Percentiles rank a stretch among this genome's conserved stretches.
Conservation (phyloP, 2,329 filamentous ascomycete species). For the Neospermospora avenae region DNA sequence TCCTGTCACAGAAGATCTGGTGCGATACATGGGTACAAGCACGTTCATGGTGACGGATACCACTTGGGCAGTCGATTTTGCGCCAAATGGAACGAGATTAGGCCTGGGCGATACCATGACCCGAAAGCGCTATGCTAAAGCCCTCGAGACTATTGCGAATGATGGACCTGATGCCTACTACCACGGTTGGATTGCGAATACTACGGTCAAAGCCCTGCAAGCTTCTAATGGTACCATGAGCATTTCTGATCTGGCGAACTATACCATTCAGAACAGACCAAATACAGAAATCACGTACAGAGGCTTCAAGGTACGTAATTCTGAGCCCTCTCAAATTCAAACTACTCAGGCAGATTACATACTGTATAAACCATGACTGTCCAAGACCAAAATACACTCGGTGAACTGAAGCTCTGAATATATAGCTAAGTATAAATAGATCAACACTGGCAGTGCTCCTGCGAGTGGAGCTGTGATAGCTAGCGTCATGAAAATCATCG, state of each 20-base stretch:
- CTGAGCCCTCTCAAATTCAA: too few relatives aligned
- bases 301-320: slow-evolving; percentile 52
- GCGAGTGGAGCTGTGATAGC: slow-evolving; percentile 75
- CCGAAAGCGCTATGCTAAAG: slow-evolving; percentile 74
- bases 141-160: slow-evolving; percentile 72
- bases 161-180: slow-evolving; percentile 74
- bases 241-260: slow-evolving; percentile 70
- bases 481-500: slow-evolving; percentile 71
- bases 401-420: too few relatives aligned
- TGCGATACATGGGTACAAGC: slow-evolving; percentile 54
- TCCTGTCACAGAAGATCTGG: slow-evolving; percentile 55
- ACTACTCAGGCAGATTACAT: too few relatives aligned
- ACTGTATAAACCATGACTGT: too few relatives aligned
- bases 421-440: background rate
- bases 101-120: slow-evolving; percentile 75
- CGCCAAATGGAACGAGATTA: slow-evolving; percentile 72
- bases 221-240: slow-evolving; percentile 80
- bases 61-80: slow-evolving; percentile 84
- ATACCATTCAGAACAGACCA: slow-evolving; percentile 63
- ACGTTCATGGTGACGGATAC: slow-evolving; percentile 49
- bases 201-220: slow-evolving; percentile 68
- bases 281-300: slow-evolving; percentile 64
- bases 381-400: too few relatives aligned
- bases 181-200: slow-evolving; percentile 65
- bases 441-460: slow-evolving; percentile 70